Percentiles rank a stretch among this genome's conserved stretches.
Evolutionary conservation across 2,329 filamentous ascomycete genomes (phyloP).

Genomic region (Ceratocystis destructans): DNA sequence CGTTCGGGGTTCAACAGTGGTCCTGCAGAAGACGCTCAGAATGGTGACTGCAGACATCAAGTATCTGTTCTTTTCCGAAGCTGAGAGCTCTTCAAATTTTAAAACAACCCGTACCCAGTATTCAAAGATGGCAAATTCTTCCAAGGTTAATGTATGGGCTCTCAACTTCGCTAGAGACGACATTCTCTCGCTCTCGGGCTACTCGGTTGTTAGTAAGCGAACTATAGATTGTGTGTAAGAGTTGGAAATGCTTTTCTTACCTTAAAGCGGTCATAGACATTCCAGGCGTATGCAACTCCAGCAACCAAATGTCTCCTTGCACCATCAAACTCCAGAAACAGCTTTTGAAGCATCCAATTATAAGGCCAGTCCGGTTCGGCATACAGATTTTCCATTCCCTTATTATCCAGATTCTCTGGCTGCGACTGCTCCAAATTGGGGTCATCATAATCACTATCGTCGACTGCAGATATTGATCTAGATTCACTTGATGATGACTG

Average conservation of each 20-base stretch:
- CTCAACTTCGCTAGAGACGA: neutral
- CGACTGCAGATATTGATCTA: no score
- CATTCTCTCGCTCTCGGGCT: neutral
- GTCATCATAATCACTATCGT: no score
- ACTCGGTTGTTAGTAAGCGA: no score
- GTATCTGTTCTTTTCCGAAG: neutral
- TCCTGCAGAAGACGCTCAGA: neutral
- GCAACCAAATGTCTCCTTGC: neutral
- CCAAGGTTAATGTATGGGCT: neutral
- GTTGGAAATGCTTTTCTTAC: neutral
- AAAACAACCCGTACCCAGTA: neutral
- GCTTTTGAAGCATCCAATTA: neutral
- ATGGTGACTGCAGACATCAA: slow-evolving; percentile 4
- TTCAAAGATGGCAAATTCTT: neutral
- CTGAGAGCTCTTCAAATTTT: neutral
- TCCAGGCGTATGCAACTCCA: neutral
- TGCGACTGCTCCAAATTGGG: no score
- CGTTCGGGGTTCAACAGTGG: neutral
- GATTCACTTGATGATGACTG: no score
- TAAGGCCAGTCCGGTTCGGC: neutral
- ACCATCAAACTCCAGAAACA: neutral
- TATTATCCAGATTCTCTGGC: neutral
- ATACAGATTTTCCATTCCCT: neutral
- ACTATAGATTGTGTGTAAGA: no score
- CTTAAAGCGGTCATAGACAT: neutral